A percentile compares a stretch with the other conserved stretches of the same genome.
Conservation (phyloP, 2,329 filamentous ascomycete genomes). For the Neofusicoccum laricinum region DNA sequence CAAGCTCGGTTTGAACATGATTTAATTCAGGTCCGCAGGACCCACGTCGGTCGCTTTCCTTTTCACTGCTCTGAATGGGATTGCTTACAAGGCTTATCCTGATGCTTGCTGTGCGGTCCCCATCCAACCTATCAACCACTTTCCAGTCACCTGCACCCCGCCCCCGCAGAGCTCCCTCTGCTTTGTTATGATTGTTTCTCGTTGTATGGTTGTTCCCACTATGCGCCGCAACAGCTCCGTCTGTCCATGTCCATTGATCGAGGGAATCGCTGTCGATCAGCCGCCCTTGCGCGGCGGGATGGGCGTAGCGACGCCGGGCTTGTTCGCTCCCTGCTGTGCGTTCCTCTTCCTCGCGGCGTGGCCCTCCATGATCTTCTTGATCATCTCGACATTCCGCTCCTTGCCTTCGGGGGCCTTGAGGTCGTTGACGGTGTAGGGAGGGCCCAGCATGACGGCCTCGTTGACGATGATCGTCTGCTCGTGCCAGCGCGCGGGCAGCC, state of each 20-base stretch:
- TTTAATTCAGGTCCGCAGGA: neutral
- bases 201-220: neutral
- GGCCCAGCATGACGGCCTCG: constrained; percentile 57
- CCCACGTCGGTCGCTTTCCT: neutral
- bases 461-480: constrained; percentile 58
- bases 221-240: neutral
- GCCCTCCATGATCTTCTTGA: constrained; percentile 47
- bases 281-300: constrained; percentile 24
- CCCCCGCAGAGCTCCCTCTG: neutral
- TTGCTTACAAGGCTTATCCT: neutral
- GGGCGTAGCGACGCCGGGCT: constrained; percentile 20
- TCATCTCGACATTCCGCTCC: constrained; percentile 39
- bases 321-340: constrained; percentile 4
- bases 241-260: neutral
- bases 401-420: constrained; percentile 47
- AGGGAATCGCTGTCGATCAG: constrained; percentile 9
- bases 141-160: neutral
- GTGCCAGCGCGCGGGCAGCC: constrained; percentile 58
- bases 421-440: constrained; percentile 58
- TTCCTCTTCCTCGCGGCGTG: constrained; percentile 43
- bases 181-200: neutral
- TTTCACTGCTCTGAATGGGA: neutral
- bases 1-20: neutral
- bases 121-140: constrained; percentile 1
- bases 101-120: neutral